A percentile compares a stretch with the other conserved stretches of the same genome.
Conservation (phyloP, 2,329 filamentous ascomycete species). For the Ophiosphaerella herpotricha region DNA sequence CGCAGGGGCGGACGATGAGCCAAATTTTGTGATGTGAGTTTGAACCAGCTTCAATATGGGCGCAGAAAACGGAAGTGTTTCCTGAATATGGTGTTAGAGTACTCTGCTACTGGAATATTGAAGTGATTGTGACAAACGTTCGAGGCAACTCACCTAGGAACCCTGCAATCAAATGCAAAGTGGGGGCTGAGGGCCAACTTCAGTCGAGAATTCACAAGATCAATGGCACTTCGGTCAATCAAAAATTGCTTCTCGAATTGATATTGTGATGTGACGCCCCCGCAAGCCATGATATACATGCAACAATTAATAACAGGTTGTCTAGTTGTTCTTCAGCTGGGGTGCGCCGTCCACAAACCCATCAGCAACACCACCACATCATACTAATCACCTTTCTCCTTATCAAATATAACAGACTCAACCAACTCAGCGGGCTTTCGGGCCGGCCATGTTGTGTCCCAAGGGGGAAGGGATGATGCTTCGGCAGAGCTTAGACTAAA, state of each 20-base stretch:
- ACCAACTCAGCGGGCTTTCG: background rate
- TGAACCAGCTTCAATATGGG: background rate
- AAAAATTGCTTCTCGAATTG: background rate
- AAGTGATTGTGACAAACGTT: too few species aligned
- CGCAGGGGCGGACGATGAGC: constrained; percentile 20
- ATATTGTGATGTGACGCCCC: background rate
- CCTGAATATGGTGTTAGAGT: background rate
- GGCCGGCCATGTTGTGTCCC: background rate
- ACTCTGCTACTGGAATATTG: too few species aligned
- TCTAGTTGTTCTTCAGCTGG: background rate
- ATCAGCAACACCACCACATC: background rate
- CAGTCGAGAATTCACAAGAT: too few species aligned
- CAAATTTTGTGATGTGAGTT: background rate
- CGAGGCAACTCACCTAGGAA: too few species aligned
- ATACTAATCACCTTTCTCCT: background rate
- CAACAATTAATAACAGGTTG: background rate
- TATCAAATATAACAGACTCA: background rate
- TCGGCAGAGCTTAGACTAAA: too few species aligned
- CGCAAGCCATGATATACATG: background rate
- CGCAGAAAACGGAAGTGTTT: background rate
- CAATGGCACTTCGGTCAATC: too few species aligned
- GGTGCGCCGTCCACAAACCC: background rate
- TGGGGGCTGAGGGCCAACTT: too few species aligned
- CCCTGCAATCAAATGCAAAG: too few species aligned
- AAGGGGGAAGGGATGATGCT: background rate